Conservation (phyloP, 495 filamentous ascomycete genomes). For the Penicillium bialowiezense region DNA sequence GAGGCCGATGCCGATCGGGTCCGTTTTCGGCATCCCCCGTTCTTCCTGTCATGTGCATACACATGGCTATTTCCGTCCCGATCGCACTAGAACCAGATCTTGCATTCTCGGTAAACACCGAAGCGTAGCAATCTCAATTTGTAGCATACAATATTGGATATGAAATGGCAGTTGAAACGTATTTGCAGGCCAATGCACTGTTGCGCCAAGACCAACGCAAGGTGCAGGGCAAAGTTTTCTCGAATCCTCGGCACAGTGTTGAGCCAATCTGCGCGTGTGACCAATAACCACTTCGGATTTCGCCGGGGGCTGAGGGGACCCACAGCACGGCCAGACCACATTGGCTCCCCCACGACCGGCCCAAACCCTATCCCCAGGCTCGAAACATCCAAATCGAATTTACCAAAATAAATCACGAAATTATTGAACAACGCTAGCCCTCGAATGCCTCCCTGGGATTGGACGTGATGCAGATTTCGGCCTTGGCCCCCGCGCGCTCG, state of each 20-base stretch:
- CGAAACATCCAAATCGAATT: not conserved
- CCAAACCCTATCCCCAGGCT: slow-evolving; percentile 7
- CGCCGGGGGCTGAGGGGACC: slow-evolving; percentile 1
- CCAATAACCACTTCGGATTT: not conserved
- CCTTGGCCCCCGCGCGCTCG: not conserved
- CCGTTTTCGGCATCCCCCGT: slow-evolving; percentile 7
- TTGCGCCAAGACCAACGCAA: not conserved
- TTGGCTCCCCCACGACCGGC: not conserved
- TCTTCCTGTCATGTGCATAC: slow-evolving; percentile 4
- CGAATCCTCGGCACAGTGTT: slow-evolving; percentile 4
- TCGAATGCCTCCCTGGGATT: not conserved
- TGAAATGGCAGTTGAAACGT: no score
- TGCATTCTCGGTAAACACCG: not conserved
- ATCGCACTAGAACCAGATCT: not conserved
- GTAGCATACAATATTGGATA: no score
- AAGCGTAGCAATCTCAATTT: no score
- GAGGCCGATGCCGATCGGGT: slow-evolving; percentile 15
- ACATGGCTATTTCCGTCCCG: slow-evolving; percentile 1
- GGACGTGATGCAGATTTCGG: not conserved
- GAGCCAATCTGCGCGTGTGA: slow-evolving; percentile 7
- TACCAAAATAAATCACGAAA: not conserved
- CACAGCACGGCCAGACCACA: not conserved
- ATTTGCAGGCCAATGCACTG: no score
- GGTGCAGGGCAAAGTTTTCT: not conserved
- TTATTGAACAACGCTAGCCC: not conserved